phyloP scores from a whole-genome alignment of 192 early-diverging fungal genomes.

The Backusella macrospora region DNA sequence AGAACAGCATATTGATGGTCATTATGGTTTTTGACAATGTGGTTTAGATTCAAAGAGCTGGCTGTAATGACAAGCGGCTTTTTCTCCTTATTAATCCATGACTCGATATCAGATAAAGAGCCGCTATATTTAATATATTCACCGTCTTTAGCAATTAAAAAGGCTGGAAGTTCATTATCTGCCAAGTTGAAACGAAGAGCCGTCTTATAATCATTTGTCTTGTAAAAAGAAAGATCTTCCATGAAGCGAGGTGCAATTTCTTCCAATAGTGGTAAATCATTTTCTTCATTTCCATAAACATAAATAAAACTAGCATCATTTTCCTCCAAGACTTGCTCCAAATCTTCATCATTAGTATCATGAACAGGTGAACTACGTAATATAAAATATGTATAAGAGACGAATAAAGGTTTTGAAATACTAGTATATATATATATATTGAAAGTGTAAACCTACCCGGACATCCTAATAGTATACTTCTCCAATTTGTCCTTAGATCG shows the following conservation, averaged over 20 bases:
- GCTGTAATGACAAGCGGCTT: conserved; percentile 62
- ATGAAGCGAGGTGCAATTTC: conserved; percentile 31
- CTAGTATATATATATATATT: not conserved
- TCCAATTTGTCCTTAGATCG: not conserved
- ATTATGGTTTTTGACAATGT: not conserved
- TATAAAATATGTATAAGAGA: not conserved
- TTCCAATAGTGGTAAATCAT: conserved; percentile 23
- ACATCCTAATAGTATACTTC: not conserved
- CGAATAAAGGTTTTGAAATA: not conserved
- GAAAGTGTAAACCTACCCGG: not conserved
- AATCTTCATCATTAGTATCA: conserved; percentile 16
- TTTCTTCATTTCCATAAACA: conserved; percentile 55
- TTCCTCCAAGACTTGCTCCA: conserved; percentile 41
- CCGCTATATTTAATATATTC: not conserved
- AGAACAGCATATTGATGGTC: conserved; percentile 52
- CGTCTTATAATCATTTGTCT: conserved; percentile 35
- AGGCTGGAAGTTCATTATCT: conserved; percentile 43
- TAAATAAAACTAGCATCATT: conserved; percentile 58
- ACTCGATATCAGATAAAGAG: conserved; percentile 42
- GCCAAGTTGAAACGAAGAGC: conserved; percentile 26
- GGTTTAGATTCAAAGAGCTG: not conserved
- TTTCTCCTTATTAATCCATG: conserved; percentile 66
- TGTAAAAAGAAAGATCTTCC: conserved; percentile 39
- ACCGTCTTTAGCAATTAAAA: conserved; percentile 68
- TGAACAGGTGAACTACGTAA: not conserved